phyloP scores from a whole-genome alignment of 2,329 filamentous ascomycete species.

The Hymenoscyphus albidus region DNA sequence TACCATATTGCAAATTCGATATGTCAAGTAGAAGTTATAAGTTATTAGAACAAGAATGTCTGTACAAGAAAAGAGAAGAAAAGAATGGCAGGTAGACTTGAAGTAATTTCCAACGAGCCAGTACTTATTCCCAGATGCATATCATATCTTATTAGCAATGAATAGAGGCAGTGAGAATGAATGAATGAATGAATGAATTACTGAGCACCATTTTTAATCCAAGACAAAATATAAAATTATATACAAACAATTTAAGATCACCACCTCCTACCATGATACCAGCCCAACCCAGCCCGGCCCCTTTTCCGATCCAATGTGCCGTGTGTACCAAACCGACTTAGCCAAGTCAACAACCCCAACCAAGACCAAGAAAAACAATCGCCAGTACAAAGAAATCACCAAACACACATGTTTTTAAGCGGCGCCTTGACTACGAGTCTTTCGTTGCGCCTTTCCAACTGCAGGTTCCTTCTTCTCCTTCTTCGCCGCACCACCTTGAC shows the following conservation, averaged over 20 bases:
- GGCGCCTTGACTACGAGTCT: constrained; percentile 31
- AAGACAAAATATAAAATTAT: not conserved
- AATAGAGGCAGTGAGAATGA: not conserved
- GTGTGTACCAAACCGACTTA: constrained; percentile 6
- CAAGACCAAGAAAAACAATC: not conserved
- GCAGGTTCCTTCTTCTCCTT: constrained; percentile 32
- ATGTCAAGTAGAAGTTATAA: too few species aligned
- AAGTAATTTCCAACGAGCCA: too few species aligned
- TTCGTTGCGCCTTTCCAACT: constrained; percentile 27
- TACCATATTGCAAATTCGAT: too few species aligned
- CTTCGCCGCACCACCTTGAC: constrained; percentile 20
- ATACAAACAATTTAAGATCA: not conserved
- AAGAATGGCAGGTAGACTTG: too few species aligned
- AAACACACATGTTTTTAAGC: not conserved
- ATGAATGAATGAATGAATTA: not conserved
- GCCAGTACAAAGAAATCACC: constrained; percentile 1
- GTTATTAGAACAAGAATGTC: too few species aligned
- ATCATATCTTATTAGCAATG: too few species aligned
- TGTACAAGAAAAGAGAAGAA: too few species aligned
- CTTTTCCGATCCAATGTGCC: not conserved
- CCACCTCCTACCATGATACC: not conserved
- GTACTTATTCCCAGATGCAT: too few species aligned
- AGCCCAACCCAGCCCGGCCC: not conserved
- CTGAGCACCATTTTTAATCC: not conserved
- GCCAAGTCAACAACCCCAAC: constrained; percentile 10